Conservation (phyloP, 2,329 filamentous ascomycete genomes). For the Nannizzia gypsea region DNA sequence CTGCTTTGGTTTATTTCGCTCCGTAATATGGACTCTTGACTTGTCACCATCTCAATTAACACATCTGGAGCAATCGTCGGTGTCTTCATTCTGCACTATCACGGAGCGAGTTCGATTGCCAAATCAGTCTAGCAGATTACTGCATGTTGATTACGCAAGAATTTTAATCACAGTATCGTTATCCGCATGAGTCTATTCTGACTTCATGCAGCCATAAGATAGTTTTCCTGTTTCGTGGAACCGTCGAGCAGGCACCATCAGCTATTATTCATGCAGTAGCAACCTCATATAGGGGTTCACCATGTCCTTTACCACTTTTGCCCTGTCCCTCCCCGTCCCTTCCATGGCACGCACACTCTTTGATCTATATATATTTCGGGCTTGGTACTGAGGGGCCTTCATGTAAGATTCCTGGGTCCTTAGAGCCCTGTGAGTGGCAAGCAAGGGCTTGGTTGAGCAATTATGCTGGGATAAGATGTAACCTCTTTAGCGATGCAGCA, state of each 20-base stretch:
- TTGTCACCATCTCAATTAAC: background rate
- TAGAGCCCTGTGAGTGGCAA: background rate
- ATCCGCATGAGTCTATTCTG: conserved; percentile 1
- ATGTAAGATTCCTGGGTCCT: background rate
- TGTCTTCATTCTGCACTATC: background rate
- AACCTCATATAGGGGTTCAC: background rate
- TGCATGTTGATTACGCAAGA: background rate
- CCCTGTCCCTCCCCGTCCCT: background rate
- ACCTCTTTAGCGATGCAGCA: conserved; percentile 1
- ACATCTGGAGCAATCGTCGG: background rate
- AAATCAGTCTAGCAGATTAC: background rate
- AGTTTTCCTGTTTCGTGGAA: background rate
- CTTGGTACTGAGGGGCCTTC: background rate
- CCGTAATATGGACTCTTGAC: background rate
- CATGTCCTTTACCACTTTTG: background rate
- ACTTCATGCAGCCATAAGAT: background rate
- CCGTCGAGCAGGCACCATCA: background rate
- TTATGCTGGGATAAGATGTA: background rate
- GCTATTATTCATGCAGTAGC: background rate
- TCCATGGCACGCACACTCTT: background rate
- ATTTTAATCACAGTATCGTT: background rate
- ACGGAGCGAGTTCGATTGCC: background rate
- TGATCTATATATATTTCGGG: background rate
- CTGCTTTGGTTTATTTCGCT: background rate
- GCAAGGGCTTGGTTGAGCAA: background rate